Base-by-base conservation (phyloP, 805 yeast species). In the Cyberlindnera petersonii region DNA sequence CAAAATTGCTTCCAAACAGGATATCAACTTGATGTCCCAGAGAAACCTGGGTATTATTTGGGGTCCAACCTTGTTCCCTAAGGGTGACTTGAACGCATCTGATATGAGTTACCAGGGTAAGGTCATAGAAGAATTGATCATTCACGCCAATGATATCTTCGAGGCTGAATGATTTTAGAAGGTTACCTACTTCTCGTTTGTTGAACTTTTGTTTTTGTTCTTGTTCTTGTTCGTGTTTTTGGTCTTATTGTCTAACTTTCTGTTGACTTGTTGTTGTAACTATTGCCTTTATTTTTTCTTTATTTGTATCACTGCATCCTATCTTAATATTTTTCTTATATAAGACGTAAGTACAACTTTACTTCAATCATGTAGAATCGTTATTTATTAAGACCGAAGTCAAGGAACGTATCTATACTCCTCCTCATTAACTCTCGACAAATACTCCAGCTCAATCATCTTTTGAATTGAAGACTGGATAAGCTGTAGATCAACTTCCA, bases 11-110 rank as follows among this genome's bases (percentile, higher is more conserved):
- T 72, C 73, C 21, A 69, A 78, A 40, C 81, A 79, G 53, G 69
- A 70, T 16, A 50, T 63, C 24, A 87, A 88, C 58, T 73, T 93
- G 57, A 93, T 93, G 98, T 79, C 79, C 33, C 71, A 80, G 42
- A 81, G 82, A 54, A 82, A 84, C 43, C 61, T 93, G 52, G 86
- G 95, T 33, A 86, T 86, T 27, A 88, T 91, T 26, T 93, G 98
- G 98, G 96, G 97, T 0, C 95, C 96, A 15, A 85, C 86, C 2
- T 64, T 93, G 37, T 72, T 93, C 59, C 74, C 81, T 15, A 77
- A 79, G 33, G 84, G 77, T 50, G 77, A 75, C 41, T 74, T 75
- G 18, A 81, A 78, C 43, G 75, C 78, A 4, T 85, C 80, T 47
- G 96, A 79, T 53, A 76, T 85, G 66, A 81, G 82, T 39, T 77